Conservation (phyloP, 352 stramenopile species). For the Pythium aphanidermatum region DNA sequence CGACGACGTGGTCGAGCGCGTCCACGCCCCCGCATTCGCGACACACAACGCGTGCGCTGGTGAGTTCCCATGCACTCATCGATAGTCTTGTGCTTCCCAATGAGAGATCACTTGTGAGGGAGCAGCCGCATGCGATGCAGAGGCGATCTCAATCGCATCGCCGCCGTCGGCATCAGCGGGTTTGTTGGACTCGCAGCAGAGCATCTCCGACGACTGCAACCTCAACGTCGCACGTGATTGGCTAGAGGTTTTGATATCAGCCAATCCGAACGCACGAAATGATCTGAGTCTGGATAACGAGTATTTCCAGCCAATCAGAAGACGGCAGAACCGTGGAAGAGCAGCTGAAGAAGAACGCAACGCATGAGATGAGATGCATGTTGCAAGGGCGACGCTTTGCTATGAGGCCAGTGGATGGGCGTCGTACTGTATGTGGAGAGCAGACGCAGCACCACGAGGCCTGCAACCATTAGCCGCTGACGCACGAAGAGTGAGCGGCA, state of each 20-base stretch:
- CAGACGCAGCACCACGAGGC: too few relatives aligned
- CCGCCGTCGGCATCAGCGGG: not conserved
- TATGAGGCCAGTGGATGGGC: too few relatives aligned
- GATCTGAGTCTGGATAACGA: too few relatives aligned
- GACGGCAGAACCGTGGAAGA: too few relatives aligned
- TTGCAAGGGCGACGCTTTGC: too few relatives aligned
- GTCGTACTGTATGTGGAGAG: too few relatives aligned
- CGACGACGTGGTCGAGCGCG: conserved; percentile 10
- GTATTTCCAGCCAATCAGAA: too few relatives aligned
- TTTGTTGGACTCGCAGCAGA: not conserved
- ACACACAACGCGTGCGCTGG: conserved; percentile 3
- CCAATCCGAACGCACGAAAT: not conserved
- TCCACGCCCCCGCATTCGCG: conserved; percentile 9
- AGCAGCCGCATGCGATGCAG: not conserved
- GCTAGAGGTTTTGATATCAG: not conserved
- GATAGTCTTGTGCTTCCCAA: not conserved
- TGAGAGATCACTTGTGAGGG: not conserved
- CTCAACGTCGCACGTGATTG: conserved; percentile 2
- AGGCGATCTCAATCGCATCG: not conserved
- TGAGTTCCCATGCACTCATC: conserved; percentile 2
- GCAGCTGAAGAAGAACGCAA: too few relatives aligned
- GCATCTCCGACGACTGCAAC: conserved; percentile 1
- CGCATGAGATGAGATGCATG: too few relatives aligned
- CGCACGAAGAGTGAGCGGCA: too few relatives aligned
- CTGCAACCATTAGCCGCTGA: too few relatives aligned